Base-by-base conservation (phyloP, 306 rosid species). In the Dalbergia oliveri region DNA sequence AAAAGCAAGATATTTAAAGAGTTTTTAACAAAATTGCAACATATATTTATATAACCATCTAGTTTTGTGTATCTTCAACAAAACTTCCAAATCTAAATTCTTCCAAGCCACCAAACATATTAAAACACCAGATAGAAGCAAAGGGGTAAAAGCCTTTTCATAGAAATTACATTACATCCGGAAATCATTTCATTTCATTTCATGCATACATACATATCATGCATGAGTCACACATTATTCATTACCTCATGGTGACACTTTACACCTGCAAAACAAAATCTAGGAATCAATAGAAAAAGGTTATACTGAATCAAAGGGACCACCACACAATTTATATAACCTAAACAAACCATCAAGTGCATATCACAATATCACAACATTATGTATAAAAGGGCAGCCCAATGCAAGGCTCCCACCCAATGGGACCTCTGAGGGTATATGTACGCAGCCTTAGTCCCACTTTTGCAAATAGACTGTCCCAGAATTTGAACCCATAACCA, bases 161-260 rank as follows among this genome's bases (percentile, higher is more conserved):
- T 26, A 21, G 12, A 75, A 39, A 69, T 39, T 41, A 19, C 26
- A 81, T 47, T 49, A 37, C 41, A 37, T 37, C 33, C 19, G 45
- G 23, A 45, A 34, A 33, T 53, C 84, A 81, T 75, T 68, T 60
- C 61, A 81, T 75, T 68, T 60, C 61, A 81, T 68, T 49, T 37
- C 41, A 34, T 5, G 43, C 59, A 23, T 50, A 14, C 72, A 58
- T 15, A 47, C 14, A 62, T 31, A 45, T 50, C 12, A 56, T 37
- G 59, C 60, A 64, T 11, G 8, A 50, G 21, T 64, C 61, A 72
- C 41, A 80, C 41, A 79, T 14, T 23, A 71, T 9, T 9, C 64
- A 64, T 26, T 43, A 64, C 58, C 45, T 14, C 15, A 31, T 66
- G 71, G 50, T 57, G 43, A 69, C 65, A 39, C 14, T 51, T 56